Evolutionary conservation across 1,139 yeast genomes (phyloP).

Genomic region (Hansenula anomala): DNA sequence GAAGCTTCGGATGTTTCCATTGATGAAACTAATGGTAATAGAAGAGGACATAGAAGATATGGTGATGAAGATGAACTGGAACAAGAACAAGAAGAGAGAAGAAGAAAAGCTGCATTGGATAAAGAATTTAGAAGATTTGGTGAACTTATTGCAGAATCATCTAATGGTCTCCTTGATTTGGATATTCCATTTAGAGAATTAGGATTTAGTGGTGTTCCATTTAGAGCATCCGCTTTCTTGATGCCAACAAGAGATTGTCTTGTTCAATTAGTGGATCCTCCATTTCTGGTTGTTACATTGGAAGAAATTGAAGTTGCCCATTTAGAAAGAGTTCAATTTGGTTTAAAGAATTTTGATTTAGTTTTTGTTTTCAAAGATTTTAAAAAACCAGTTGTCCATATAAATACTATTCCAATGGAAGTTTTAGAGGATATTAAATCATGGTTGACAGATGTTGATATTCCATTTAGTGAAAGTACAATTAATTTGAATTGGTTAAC

Average conservation of each 20-base stretch:
- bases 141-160: constrained; percentile 85
- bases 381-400: constrained; percentile 79
- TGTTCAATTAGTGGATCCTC: constrained; percentile 91
- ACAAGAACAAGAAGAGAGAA: constrained; percentile 97
- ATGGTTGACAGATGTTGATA: constrained; percentile 95
- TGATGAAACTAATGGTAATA: constrained; percentile 95
- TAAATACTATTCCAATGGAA: constrained; percentile 93
- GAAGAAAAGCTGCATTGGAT: constrained; percentile 85
- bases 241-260: constrained; percentile 98
- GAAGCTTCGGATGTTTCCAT: constrained; percentile 96
- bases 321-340: constrained; percentile 95
- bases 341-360: constrained; percentile 91
- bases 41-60: constrained; percentile 74
- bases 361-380: constrained; percentile 95
- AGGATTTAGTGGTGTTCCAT: constrained; percentile 97
- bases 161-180: constrained; percentile 75
- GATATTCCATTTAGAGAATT: constrained; percentile 95
- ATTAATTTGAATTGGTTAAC: constrained; percentile 94
- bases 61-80: constrained; percentile 99
- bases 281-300: constrained; percentile 85
- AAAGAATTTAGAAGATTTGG: constrained; percentile 89
- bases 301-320: constrained; percentile 94
- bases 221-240: constrained; percentile 88
- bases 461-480: constrained; percentile 92
- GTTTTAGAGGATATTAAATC: constrained; percentile 88